Evolutionary conservation across 164 flowering plant species (phyloP).

Genomic region (Amborella trichopoda): DNA sequence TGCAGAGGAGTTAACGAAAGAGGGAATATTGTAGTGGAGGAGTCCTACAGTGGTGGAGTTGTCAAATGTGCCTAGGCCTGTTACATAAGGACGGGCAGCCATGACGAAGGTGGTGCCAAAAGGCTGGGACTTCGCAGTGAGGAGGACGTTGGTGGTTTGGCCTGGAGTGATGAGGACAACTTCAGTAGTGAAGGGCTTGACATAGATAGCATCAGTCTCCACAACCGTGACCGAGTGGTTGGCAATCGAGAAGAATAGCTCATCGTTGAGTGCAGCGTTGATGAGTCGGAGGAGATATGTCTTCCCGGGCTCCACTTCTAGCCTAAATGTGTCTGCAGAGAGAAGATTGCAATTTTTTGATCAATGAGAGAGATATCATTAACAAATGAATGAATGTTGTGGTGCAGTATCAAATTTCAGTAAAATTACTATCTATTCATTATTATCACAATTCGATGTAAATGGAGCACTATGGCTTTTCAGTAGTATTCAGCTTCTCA

Average conservation of each 20-base stretch:
- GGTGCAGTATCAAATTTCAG: too few species aligned
- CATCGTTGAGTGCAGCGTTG: slow-evolving; percentile 48
- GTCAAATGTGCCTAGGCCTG: slow-evolving; percentile 10
- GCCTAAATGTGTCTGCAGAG: slow-evolving; percentile 4
- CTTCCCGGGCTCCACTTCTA: slow-evolving; percentile 35
- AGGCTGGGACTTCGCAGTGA: slow-evolving; percentile 8
- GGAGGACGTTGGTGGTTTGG: slow-evolving; percentile 26
- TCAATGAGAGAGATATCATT: neutral
- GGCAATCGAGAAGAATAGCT: slow-evolving; percentile 50
- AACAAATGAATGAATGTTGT: neutral
- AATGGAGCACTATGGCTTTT: too few species aligned
- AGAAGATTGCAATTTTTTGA: neutral
- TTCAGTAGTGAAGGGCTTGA: slow-evolving; percentile 35
- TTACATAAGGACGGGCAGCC: slow-evolving; percentile 10
- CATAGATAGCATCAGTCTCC: slow-evolving; percentile 42
- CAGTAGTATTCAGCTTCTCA: too few species aligned
- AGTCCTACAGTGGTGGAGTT: slow-evolving; percentile 12
- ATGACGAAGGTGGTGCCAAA: slow-evolving; percentile 8
- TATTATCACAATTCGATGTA: too few species aligned
- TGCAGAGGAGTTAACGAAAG: neutral
- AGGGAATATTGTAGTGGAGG: slow-evolving; percentile 2
- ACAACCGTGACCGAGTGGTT: slow-evolving; percentile 32
- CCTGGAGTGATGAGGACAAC: slow-evolving; percentile 38
- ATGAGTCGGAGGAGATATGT: slow-evolving; percentile 38
- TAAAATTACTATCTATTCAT: too few species aligned